Conservation (phyloP, 176 grass and related monocot species). For the Carex littledalei region DNA sequence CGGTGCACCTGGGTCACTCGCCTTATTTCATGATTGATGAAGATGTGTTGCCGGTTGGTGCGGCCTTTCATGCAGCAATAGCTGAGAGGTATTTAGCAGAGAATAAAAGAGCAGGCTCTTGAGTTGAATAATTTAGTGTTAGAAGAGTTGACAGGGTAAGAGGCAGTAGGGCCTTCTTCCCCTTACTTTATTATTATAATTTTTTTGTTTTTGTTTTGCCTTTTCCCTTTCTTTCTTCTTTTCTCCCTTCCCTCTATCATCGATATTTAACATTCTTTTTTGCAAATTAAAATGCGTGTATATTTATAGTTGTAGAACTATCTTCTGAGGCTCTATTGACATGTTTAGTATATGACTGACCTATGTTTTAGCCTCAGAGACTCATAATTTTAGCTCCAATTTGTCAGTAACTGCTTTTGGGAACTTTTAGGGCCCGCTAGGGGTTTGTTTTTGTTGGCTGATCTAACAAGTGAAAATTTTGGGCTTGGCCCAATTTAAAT, state of each 20-base stretch:
- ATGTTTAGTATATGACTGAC: neutral
- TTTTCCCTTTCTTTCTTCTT: neutral
- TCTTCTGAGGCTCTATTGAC: neutral
- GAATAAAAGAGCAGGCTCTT: conserved; percentile 22
- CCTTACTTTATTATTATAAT: neutral
- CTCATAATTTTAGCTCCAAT: neutral
- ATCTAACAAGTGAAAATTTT: neutral
- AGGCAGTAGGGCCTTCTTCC: neutral
- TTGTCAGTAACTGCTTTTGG: neutral
- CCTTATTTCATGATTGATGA: conserved; percentile 93
- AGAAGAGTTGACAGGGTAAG: neutral
- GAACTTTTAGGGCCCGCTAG: neutral
- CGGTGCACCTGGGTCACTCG: conserved; percentile 54
- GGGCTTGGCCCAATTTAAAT: conserved; percentile 7
- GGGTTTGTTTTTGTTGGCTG: neutral
- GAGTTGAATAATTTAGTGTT: neutral
- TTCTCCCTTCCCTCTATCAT: neutral
- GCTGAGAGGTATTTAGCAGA: conserved; percentile 76
- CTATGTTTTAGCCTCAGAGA: neutral
- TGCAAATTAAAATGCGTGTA: neutral
- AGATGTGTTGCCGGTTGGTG: conserved; percentile 77
- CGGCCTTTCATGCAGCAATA: conserved; percentile 79
- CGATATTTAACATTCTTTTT: conserved; percentile 4
- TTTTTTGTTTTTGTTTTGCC: neutral
- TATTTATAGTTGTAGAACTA: neutral